These are phyloP conservation scores for Arabis alpina DNA, from an alignment of 345 rosid genomes.

Conservation along the genomic window DNA sequence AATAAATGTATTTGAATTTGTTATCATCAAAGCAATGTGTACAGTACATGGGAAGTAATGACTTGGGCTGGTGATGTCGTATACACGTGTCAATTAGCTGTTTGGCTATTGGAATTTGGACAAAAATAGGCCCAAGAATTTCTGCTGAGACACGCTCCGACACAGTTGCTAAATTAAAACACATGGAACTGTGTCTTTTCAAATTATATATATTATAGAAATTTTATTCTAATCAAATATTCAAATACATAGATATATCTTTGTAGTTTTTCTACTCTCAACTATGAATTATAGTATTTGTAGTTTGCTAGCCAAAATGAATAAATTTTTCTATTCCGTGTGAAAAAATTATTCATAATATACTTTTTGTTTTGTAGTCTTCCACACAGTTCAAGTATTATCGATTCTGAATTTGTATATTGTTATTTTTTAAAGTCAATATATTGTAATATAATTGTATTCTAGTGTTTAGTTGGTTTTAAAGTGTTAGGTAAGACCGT, in stretches of 20 bases:
- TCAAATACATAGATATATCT: not conserved
- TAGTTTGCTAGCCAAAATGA: not conserved
- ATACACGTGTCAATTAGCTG: slow-evolving; percentile 35
- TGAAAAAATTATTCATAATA: not conserved
- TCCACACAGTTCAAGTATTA: not conserved
- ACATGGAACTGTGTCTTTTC: slow-evolving; percentile 22
- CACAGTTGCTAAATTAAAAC: slow-evolving; percentile 34
- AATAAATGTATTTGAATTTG: not conserved
- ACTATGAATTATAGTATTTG: not conserved
- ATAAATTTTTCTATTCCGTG: not conserved
- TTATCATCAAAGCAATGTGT: slow-evolving; percentile 21
- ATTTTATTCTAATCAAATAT: not conserved
- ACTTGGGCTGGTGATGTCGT: slow-evolving; percentile 22
- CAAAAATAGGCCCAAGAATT: slow-evolving; percentile 43
- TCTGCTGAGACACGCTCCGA: slow-evolving; percentile 41
- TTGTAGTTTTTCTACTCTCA: not conserved
- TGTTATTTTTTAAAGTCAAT: too few relatives aligned
- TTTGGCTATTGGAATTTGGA: slow-evolving; percentile 28
- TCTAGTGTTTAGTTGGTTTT: too few relatives aligned
- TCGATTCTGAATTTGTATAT: not conserved
- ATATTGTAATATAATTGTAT: too few relatives aligned
- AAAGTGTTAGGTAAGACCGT: too few relatives aligned
- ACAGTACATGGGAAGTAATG: slow-evolving; percentile 24
- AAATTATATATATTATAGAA: too few relatives aligned
- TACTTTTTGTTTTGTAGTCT: not conserved